Evolutionary conservation across 2,329 filamentous ascomycete species (phyloP).

Genomic region (Arachnomyces sp.): DNA sequence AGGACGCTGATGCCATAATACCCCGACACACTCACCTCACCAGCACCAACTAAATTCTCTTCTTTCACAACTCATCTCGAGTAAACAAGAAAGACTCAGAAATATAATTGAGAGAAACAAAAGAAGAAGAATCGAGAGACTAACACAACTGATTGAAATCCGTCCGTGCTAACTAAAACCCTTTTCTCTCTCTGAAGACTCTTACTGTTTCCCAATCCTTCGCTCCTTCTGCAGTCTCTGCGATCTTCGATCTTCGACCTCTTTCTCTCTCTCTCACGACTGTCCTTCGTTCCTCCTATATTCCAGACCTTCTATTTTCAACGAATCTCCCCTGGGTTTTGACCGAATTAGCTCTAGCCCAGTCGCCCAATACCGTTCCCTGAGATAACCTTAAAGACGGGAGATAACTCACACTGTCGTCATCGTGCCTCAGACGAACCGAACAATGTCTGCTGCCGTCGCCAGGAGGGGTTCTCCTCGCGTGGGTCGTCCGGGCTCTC

Average conservation of each 20-base stretch:
- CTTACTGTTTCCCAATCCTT: too few relatives aligned
- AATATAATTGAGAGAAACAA: too few relatives aligned
- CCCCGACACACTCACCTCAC: too few relatives aligned
- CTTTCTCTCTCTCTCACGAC: slow-evolving; percentile 19
- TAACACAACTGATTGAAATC: too few relatives aligned
- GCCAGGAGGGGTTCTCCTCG: slow-evolving; percentile 28
- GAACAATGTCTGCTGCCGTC: slow-evolving; percentile 35
- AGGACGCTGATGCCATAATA: too few relatives aligned
- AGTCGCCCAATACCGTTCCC: not conserved
- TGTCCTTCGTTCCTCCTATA: slow-evolving; percentile 17
- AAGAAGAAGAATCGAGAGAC: too few relatives aligned
- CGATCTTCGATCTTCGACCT: slow-evolving; percentile 24
- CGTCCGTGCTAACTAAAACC: too few relatives aligned
- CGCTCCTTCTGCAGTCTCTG: too few relatives aligned
- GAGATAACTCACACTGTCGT: slow-evolving; percentile 6
- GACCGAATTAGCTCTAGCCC: not conserved
- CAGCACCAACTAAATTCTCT: too few relatives aligned
- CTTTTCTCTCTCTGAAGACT: too few relatives aligned
- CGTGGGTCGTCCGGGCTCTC: slow-evolving; percentile 21
- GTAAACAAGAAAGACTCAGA: too few relatives aligned
- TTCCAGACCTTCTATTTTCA: slow-evolving; percentile 4
- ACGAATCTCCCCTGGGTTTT: slow-evolving; percentile 13
- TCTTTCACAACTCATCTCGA: too few relatives aligned
- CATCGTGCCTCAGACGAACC: slow-evolving; percentile 9
- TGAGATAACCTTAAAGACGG: not conserved